Evolutionary conservation across 768 basidiomycete genomes (phyloP).

Genomic region (Pilatotrama ljubarskyi): DNA sequence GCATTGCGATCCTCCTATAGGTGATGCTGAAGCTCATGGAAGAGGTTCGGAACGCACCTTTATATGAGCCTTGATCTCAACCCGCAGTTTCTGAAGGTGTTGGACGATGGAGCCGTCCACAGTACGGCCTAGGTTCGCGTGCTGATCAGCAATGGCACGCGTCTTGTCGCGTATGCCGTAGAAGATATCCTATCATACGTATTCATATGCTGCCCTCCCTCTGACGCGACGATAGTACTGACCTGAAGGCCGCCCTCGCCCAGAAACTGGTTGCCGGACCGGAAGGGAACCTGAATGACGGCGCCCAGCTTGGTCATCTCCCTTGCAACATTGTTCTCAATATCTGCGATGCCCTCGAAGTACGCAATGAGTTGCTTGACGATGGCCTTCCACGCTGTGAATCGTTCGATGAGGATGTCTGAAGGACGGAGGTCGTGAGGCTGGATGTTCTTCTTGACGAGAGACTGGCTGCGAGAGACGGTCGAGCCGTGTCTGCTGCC

Average conservation of each 20-base stretch:
- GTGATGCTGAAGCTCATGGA: neutral
- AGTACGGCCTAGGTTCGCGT: constrained; percentile 93
- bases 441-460: constrained; percentile 94
- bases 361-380: constrained; percentile 95
- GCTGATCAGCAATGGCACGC: constrained; percentile 89
- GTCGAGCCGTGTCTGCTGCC: constrained; percentile 64
- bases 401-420: constrained; percentile 95
- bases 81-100: constrained; percentile 91
- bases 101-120: constrained; percentile 97
- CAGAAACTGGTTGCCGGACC: constrained; percentile 93
- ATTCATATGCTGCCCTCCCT: too few relatives aligned
- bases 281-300: constrained; percentile 96
- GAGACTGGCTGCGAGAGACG: constrained; percentile 74
- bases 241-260: constrained; percentile 96
- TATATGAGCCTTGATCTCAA: constrained; percentile 97
- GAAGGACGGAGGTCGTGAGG: constrained; percentile 89
- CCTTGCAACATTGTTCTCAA: constrained; percentile 91
- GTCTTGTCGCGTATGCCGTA: constrained; percentile 94
- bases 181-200: constrained; percentile 71
- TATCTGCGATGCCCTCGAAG: constrained; percentile 84
- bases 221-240: constrained; percentile 9
- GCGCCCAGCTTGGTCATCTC: constrained; percentile 93
- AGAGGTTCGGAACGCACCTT: constrained; percentile 51
- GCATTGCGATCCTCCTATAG: neutral
- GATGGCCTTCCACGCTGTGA: constrained; percentile 93